phyloP scores from a whole-genome alignment of 768 basidiomycete genomes.

The Russula vinacea region DNA sequence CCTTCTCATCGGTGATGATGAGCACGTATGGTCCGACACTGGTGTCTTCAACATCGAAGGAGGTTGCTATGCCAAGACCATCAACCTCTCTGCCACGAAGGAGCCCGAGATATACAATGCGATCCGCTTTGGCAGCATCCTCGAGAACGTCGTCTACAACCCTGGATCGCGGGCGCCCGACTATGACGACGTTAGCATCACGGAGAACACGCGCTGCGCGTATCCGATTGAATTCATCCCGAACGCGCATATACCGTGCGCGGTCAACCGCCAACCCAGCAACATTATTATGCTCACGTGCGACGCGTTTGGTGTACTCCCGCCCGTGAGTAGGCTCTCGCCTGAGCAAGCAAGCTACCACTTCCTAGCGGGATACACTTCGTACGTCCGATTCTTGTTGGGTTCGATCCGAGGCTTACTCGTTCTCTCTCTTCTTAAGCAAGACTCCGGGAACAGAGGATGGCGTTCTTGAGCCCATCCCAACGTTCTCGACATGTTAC shows the following conservation, averaged over 20 bases:
- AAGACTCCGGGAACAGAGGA: constrained; percentile 99
- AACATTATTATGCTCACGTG: constrained; percentile 98
- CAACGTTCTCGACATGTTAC: constrained; percentile 99
- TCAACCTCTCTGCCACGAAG: constrained; percentile 95
- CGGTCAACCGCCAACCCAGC: constrained; percentile 80
- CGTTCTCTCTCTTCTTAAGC: constrained; percentile 37
- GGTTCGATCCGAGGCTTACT: neutral
- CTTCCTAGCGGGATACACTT: constrained; percentile 95
- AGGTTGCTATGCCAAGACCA: constrained; percentile 97
- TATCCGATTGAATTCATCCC: constrained; percentile 98
- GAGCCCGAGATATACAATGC: constrained; percentile 98
- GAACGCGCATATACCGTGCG: constrained; percentile 91
- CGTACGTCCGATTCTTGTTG: constrained; percentile 46
- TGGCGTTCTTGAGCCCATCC: constrained; percentile 95
- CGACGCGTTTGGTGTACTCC: constrained; percentile 97
- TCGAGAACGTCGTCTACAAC: constrained; percentile 99
- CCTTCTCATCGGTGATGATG: constrained; percentile 95
- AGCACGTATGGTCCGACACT: constrained; percentile 98
- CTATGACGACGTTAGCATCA: constrained; percentile 95
- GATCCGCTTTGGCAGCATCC: constrained; percentile 92
- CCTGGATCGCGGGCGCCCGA: constrained; percentile 78
- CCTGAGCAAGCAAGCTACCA: constrained; percentile 97
- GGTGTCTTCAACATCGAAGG: constrained; percentile 99
- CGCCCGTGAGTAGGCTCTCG: constrained; percentile 88
- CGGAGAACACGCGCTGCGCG: constrained; percentile 98